These are phyloP conservation scores for Gynostemma pentaphyllum DNA, from an alignment of 306 rosid species.

Conservation along the genomic window DNA sequence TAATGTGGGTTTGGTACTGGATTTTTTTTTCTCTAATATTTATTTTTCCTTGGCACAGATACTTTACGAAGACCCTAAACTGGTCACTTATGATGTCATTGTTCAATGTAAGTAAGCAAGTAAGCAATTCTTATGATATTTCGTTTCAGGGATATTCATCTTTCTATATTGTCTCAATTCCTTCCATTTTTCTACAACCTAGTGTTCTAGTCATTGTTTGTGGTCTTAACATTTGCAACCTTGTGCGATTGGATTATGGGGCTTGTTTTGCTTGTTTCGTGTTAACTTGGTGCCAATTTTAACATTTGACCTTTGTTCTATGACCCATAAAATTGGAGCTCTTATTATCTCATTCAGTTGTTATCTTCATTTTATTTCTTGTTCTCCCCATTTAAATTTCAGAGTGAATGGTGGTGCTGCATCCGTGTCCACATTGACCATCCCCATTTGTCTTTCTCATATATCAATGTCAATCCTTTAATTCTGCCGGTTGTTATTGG, in stretches of 20 bases:
- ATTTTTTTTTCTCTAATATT: background rate
- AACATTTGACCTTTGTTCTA: too few species aligned
- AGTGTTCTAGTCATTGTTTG: background rate
- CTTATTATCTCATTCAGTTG: background rate
- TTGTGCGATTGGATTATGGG: background rate
- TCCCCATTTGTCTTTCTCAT: background rate
- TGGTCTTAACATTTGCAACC: background rate
- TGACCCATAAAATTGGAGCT: background rate
- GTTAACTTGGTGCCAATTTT: background rate
- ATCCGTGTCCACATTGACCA: background rate
- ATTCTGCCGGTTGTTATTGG: background rate
- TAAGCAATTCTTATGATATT: background rate
- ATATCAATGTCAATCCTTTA: background rate
- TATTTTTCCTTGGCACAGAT: conserved; percentile 36
- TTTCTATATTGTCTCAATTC: background rate
- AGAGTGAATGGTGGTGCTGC: background rate
- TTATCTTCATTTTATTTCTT: background rate
- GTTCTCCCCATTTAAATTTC: background rate
- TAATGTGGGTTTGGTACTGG: background rate
- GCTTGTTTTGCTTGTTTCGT: background rate
- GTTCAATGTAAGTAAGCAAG: conserved; percentile 57
- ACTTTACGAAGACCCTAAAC: conserved; percentile 49
- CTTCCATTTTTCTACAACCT: background rate
- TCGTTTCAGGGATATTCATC: background rate
- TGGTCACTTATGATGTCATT: conserved; percentile 86